phyloP scores from a whole-genome alignment of 2,329 filamentous ascomycete species.

The Cladosporium cucumerinum region DNA sequence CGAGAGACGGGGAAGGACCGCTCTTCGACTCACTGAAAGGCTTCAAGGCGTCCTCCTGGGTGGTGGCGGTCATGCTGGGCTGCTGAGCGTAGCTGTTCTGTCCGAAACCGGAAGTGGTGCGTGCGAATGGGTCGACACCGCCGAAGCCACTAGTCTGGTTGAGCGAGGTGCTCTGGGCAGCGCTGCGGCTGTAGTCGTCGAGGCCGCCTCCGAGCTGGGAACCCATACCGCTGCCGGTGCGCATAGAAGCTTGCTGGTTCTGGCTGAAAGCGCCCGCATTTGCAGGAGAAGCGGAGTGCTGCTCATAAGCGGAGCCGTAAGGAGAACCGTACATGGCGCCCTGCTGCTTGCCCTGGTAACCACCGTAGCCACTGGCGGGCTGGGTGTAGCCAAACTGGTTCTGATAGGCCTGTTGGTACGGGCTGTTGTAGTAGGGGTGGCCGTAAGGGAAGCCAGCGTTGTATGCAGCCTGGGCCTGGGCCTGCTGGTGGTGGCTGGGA shows the following conservation, averaged over 20 bases:
- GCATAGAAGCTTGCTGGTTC: conserved; percentile 39
- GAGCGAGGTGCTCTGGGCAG: conserved; percentile 54
- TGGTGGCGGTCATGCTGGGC: conserved; percentile 22
- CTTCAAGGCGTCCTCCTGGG: conserved; percentile 54
- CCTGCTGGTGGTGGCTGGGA: conserved; percentile 39
- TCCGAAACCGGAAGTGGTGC: conserved; percentile 56
- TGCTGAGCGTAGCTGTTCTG: conserved; percentile 50
- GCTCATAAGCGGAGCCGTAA: conserved; percentile 59
- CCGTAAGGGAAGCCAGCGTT: conserved; percentile 59
- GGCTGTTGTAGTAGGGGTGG: conserved; percentile 58
- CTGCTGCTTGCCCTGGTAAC: conserved; percentile 38
- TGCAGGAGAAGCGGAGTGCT: conserved; percentile 62
- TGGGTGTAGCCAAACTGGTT: conserved; percentile 54
- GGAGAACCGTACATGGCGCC: conserved; percentile 59
- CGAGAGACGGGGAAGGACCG: conserved; percentile 58
- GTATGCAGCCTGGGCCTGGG: conserved; percentile 33
- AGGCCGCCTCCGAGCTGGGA: conserved; percentile 45
- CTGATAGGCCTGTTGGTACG: conserved; percentile 62
- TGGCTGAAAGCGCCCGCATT: conserved; percentile 54
- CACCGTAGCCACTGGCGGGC: conserved; percentile 43
- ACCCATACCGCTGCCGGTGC: conserved; percentile 43
- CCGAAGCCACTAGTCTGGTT: conserved; percentile 52
- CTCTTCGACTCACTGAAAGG: conserved; percentile 52
- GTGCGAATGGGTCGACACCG: conserved; percentile 58
- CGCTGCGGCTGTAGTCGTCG: conserved; percentile 55